Percentiles rank a stretch among this genome's conserved stretches.
Evolutionary conservation across 192 early-diverging fungal genomes (phyloP).

Genomic region (Coemansia sp.): DNA sequence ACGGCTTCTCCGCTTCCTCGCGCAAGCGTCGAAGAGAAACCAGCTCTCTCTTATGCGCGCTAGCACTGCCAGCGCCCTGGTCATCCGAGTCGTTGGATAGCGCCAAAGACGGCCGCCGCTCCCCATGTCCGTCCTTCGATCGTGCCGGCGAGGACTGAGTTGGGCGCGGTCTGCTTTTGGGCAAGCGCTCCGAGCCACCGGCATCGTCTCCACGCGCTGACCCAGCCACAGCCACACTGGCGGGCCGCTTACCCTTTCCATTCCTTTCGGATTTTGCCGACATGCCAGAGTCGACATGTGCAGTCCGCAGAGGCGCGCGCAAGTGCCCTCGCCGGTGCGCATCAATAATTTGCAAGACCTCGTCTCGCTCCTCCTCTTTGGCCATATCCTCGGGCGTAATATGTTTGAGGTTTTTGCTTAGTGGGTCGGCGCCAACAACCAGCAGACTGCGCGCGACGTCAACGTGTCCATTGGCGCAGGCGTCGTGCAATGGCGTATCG

Average conservation of each 20-base stretch:
- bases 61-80: neutral
- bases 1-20: slow-evolving; percentile 47
- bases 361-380: slow-evolving; percentile 52
- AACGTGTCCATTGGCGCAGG: slow-evolving; percentile 61
- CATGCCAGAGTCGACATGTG: slow-evolving; percentile 1
- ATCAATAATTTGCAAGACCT: slow-evolving; percentile 37
- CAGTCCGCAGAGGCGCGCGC: neutral
- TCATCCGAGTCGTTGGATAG: slow-evolving; percentile 7
- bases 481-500: slow-evolving; percentile 70
- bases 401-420: slow-evolving; percentile 48
- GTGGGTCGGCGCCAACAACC: slow-evolving; percentile 40
- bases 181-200: slow-evolving; percentile 8
- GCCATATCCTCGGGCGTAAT: slow-evolving; percentile 61
- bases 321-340: slow-evolving; percentile 8
- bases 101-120: neutral
- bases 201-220: neutral
- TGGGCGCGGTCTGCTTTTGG: neutral
- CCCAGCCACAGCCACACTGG: neutral
- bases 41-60: slow-evolving; percentile 31
- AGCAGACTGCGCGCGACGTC: slow-evolving; percentile 45
- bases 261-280: neutral
- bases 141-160: slow-evolving; percentile 4
- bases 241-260: slow-evolving; percentile 24
- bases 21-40: slow-evolving; percentile 34
- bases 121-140: neutral